phyloP scores from a whole-genome alignment of 129 eudicot genomes.

The Artemisia annua region DNA sequence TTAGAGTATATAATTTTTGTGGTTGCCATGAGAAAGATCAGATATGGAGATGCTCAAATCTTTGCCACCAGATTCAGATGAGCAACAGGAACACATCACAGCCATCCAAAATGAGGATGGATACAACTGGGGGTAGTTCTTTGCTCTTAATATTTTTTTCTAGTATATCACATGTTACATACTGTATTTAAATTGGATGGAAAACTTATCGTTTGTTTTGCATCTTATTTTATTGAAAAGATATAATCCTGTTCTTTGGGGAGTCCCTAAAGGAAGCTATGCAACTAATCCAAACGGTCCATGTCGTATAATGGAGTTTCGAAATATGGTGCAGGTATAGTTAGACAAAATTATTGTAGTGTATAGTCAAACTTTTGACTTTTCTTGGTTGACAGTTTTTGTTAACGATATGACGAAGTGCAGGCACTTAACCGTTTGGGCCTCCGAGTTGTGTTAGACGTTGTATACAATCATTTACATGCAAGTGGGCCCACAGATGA shows the following conservation, averaged over 20 bases:
- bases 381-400: conserved; percentile 9
- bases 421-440: conserved; percentile 87
- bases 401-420: conserved; percentile 19
- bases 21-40: conserved; percentile 37
- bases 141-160: conserved; percentile 1
- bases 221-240: conserved; percentile 33
- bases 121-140: conserved; percentile 92
- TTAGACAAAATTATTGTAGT: conserved; percentile 28
- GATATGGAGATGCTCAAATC: conserved; percentile 65
- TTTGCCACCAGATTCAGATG: conserved; percentile 84
- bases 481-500: conserved; percentile 75
- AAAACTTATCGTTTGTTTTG: not conserved
- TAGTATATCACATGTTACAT: not conserved
- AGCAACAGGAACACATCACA: conserved; percentile 79
- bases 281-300: conserved; percentile 82
- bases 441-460: conserved; percentile 91
- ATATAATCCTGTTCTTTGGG: conserved; percentile 92
- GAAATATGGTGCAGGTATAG: conserved; percentile 99
- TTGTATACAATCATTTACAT: conserved; percentile 90
- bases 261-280: conserved; percentile 99
- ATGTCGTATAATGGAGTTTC: conserved; percentile 72
- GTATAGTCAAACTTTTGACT: not conserved
- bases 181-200: conserved; percentile 7
- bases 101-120: conserved; percentile 85
- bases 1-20: conserved; percentile 4